Evolutionary conservation across 2,329 filamentous ascomycete genomes (phyloP).

Genomic region (Biscogniauxia sp.): DNA sequence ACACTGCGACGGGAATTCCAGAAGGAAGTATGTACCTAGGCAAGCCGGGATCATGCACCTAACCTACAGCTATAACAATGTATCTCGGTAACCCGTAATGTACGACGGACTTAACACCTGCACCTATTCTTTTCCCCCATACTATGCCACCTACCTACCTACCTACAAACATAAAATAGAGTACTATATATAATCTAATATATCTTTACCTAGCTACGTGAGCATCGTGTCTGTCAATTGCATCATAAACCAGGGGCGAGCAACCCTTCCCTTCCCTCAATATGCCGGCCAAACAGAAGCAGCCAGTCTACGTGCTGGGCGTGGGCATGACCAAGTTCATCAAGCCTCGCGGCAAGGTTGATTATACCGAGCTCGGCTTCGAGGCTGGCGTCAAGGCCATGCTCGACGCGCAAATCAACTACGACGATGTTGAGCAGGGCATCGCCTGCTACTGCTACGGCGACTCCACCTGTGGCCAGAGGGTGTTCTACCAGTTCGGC

Average conservation of each 20-base stretch:
- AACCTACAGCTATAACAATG: neutral
- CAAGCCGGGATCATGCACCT: neutral
- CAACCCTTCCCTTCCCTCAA: conserved; percentile 8
- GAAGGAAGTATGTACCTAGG: neutral
- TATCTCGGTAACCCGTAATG: no score
- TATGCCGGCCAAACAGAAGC: conserved; percentile 51
- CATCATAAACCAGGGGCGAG: neutral
- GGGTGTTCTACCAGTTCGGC: conserved; percentile 98
- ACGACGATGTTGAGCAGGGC: conserved; percentile 93
- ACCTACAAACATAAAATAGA: no score
- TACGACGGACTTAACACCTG: no score
- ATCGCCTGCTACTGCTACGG: conserved; percentile 98
- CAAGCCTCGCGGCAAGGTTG: conserved; percentile 90
- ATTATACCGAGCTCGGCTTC: conserved; percentile 92
- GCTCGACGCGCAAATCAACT: conserved; percentile 84
- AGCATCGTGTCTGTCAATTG: neutral
- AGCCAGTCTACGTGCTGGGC: conserved; percentile 80
- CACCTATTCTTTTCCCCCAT: no score
- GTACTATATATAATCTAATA: no score
- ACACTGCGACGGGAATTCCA: neutral
- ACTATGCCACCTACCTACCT: no score
- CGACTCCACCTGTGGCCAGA: conserved; percentile 90
- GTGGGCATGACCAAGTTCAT: conserved; percentile 99
- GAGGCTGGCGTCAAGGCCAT: conserved; percentile 89
- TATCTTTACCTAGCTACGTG: neutral